A percentile compares a stretch with the other conserved stretches of the same genome.
Conservation (phyloP, 805 yeast genomes). For the Cyberlindnera euphorbiae region DNA sequence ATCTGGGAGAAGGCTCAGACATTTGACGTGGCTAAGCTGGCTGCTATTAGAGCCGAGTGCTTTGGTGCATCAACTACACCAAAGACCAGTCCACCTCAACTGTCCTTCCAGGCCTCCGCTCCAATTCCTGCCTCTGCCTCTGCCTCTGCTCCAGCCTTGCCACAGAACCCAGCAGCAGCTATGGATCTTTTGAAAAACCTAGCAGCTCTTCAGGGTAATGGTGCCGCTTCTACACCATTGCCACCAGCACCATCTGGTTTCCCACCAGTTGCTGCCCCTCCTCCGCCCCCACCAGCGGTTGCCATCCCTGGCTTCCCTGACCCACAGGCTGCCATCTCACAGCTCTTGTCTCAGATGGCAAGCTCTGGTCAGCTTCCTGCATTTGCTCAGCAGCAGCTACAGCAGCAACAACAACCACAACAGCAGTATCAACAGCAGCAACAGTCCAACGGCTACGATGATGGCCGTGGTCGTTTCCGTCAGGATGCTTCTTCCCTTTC, state of each 20-base stretch:
- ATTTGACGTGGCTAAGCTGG: constrained; percentile 54
- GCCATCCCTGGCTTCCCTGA: constrained; percentile 21
- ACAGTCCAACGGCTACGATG: neutral
- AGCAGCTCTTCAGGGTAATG: constrained; percentile 42
- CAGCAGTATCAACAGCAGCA: constrained; percentile 9
- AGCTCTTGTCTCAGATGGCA: constrained; percentile 25
- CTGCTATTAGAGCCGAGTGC: constrained; percentile 51
- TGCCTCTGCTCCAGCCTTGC: constrained; percentile 42
- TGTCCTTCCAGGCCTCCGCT: neutral
- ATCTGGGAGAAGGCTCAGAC: constrained; percentile 89
- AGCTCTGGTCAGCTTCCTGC: constrained; percentile 23
- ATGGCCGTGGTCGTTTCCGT: constrained; percentile 7
- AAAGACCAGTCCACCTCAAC: constrained; percentile 37
- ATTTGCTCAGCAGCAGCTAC: constrained; percentile 20
- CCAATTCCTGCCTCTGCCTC: constrained; percentile 19
- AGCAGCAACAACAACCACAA: constrained; percentile 13
- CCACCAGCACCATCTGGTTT: constrained; percentile 5
- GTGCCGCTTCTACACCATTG: constrained; percentile 5
- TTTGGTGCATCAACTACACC: constrained; percentile 62
- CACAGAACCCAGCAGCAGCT: constrained; percentile 28
- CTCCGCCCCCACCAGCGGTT: constrained; percentile 5
- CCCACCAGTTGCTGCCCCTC: constrained; percentile 24
- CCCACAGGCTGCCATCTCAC: constrained; percentile 39
- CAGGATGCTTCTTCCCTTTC: constrained; percentile 13
- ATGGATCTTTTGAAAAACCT: constrained; percentile 54